Evolutionary conservation across 257 asterid species (phyloP), one percentile per base, ranked within the genome.

Genomic region (Solanum virginianum): DNA sequence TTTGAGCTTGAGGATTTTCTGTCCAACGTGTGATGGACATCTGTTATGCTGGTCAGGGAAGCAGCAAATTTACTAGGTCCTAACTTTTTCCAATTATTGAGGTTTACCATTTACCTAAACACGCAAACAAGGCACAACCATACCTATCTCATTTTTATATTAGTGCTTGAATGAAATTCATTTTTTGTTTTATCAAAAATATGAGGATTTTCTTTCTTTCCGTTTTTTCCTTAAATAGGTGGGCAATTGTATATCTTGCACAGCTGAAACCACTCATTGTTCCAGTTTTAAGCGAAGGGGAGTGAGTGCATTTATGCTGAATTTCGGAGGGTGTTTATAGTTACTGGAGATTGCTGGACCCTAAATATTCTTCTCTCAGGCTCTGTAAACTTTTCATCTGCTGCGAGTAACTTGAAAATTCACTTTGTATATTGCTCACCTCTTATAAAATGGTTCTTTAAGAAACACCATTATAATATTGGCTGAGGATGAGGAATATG

Each of bases 251-350:
- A 80, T 95, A 94, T 91, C 83, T 95, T 86, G 92, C 98, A 71
- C 98, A 95, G 91, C 89, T 95, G 98, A 95, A 94, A 6, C 98
- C 98, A 63, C 96, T 95, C 24, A 94, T 95, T 47, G 98, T 95
- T 80, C 98, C 98, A 20, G 89, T 95, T 84, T 84, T 95, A 91
- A 94, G 85, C 49, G 98, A 93, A 85, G 98, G 92, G 69, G 93
- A 90, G 90, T 57, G 10, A 81, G 68, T 17, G 60, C 70, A 55
- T 43, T 72, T 65, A 80, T 26, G 3, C 65, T 24, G 14, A 83
- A 84, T 72, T 59, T 45, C 17, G 85, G 72, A 39, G 24, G 41
- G 80, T 41, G 87, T 74, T 83, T 60, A 51, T 80, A 54, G 82
- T 68, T 54, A 32, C 57, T 29, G 79, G 69, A 26, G 70, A 49